Evolutionary conservation across 2,329 filamentous ascomycete genomes (phyloP).

Genomic region (Cryphonectria radicalis): DNA sequence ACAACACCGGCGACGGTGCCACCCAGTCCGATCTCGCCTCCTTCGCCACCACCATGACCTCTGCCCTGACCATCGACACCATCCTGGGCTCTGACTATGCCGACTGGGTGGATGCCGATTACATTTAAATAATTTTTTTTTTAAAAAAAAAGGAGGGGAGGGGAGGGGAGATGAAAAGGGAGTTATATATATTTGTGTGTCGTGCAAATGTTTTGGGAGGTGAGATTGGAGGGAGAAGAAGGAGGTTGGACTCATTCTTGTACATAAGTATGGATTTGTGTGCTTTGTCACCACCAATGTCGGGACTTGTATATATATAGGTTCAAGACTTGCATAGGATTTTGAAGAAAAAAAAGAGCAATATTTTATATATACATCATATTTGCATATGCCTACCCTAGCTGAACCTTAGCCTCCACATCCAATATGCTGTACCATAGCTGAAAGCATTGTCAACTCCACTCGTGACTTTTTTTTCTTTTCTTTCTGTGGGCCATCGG

Average conservation of each 20-base stretch:
- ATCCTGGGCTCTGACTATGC: conserved; percentile 25
- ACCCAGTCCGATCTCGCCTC: conserved; percentile 49
- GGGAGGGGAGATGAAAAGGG: no score
- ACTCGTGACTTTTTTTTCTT: background rate
- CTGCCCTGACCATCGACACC: conserved; percentile 41
- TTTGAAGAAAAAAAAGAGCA: no score
- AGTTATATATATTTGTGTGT: no score
- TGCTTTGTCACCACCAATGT: conserved; percentile 1
- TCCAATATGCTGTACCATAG: background rate
- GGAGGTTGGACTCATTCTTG: conserved; percentile 9
- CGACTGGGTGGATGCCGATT: conserved; percentile 27
- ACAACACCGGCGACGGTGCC: conserved; percentile 55
- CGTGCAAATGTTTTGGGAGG: background rate
- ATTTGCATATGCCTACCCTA: background rate
- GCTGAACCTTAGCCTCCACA: background rate
- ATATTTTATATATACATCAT: no score
- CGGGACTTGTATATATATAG: conserved; percentile 8
- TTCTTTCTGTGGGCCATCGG: background rate
- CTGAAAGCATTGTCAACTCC: background rate
- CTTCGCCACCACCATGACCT: conserved; percentile 46
- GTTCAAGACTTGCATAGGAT: background rate
- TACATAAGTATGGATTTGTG: background rate
- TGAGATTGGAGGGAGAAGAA: background rate
- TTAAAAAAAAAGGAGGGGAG: background rate
- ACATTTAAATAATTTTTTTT: conserved; percentile 22